Base-by-base conservation (phyloP, 805 yeast genomes). In the Komagataella mondaviorum region DNA sequence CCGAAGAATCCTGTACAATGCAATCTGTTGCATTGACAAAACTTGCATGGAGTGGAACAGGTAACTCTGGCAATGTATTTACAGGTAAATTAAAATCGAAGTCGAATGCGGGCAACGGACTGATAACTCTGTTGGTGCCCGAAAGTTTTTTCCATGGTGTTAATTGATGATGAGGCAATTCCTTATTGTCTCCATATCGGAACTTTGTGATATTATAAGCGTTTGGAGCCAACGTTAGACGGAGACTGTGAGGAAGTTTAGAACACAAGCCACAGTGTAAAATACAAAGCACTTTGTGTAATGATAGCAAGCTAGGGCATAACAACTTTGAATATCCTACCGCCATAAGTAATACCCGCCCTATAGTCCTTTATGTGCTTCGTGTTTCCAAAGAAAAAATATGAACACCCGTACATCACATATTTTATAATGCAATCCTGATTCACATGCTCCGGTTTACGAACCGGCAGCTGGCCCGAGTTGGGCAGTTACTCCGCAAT, bases 1-100 rank as follows among this genome's bases (percentile, higher is more conserved):
- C 16, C 12, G 46, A 44, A 3, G 18, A 17, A 10, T n/a, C n/a
- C 10, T n/a, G 46, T 10, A n/a, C 46, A 5, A 17, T 20, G 46
- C 16, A 17, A 44, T 17, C 22, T 7, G 46, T 44, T 6, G 18
- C 12, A 10, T 17, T 44, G 18, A 71, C 0, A 30, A 30, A 30
- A 30, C 39, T 30, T 8, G 39, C 39, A 30, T 30, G 39, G 8
- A 30, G 10, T 30, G 39, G 14, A 30, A 10, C 39, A 30, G n/a
- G 5, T 30, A 14, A 14, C n/a, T 30, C 14, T 8, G 39, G 14
- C 39, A 8, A 30, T 8, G 39, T 14, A 30, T 30, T 30, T 30
- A 14, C 10, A 30, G 10, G 10, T 14, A 30, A 30, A 30, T 14
- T 6, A 30, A 30, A 30, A 10, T 30, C 12, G n/a, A 30, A 30